Base-by-base conservation (phyloP, 805 yeast species). In the Saturnispora hagleri region DNA sequence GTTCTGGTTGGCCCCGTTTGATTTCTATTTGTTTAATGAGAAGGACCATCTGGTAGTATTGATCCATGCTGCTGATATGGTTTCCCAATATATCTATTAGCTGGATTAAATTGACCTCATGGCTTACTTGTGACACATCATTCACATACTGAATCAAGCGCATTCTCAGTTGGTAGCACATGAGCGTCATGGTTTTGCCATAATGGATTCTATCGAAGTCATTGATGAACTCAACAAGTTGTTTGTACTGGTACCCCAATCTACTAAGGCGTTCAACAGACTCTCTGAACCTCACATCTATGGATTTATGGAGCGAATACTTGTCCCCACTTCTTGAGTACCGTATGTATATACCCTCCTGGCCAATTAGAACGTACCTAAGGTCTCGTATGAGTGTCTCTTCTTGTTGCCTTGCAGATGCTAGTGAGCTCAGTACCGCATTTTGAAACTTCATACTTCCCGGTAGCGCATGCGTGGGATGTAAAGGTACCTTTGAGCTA, bases 291-390 rank as follows among this genome's bases (percentile, higher is more conserved):
- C 89, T 79, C 1, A 85, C 74, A 60, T 88, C 95, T 59, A 93
- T 69, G 53, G 78, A 80, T 57, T 80, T 84, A 42, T 86, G 82
- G 26, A 89, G 75, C 65, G 76, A 89, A 53, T 84, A 91, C 1
- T 96, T 95, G 0, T 95, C 95, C 13, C 63, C 64, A 3, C 73
- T 71, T 43, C 80, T 84, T 33, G 82, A 75, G 62, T 76, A 88
- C 43, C 89, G 71, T 35, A 91, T 79, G 61, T 85, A 88, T 20
- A 73, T 72, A 0, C 97, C 97, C 64, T 89, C 96, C 27, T 75
- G 66, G 0, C 95, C 95, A 33, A 81, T 58, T 13, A 93, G 63
- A 1, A 86, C 83, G 58, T 75, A 76, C 20, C 89, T 60, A 9
- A 89, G 62, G 63, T 91, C 99, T 53, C 78, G 73, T 15, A 85